These are phyloP conservation scores for Theileria orientalis DNA, from an alignment of 169 alveolate genomes.

Conservation along the genomic window DNA sequence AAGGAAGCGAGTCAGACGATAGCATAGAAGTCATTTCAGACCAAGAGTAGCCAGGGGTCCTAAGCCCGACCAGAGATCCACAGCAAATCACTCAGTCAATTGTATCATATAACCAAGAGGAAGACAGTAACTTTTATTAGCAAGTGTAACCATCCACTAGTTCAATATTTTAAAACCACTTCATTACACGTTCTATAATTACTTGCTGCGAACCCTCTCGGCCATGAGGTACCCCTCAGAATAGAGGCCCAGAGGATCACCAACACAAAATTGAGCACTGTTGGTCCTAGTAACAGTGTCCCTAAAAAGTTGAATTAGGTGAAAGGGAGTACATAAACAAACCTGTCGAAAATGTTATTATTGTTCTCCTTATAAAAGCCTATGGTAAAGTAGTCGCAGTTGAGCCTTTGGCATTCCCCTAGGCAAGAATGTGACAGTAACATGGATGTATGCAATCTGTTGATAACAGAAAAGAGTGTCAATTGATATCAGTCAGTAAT, in stretches of 20 bases:
- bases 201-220: neutral
- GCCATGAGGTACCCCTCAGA: conserved; percentile 18
- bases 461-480: too few relatives aligned
- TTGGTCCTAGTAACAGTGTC: neutral
- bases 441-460: neutral
- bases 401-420: conserved; percentile 54
- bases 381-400: conserved; percentile 62
- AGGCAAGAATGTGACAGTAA: neutral
- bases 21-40: too few relatives aligned
- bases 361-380: neutral
- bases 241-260: conserved; percentile 6
- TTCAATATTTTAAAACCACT: too few relatives aligned
- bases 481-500: too few relatives aligned
- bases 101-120: too few relatives aligned
- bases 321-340: neutral
- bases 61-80: too few relatives aligned
- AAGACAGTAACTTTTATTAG: too few relatives aligned
- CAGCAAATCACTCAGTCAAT: too few relatives aligned
- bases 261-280: conserved; percentile 2
- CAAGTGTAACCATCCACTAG: too few relatives aligned
- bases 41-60: too few relatives aligned
- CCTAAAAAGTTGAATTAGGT: neutral
- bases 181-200: neutral
- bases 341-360: conserved; percentile 11
- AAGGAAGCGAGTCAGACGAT: too few relatives aligned